Evolutionary conservation across 208 protist species (phyloP).

Genomic region (Tritrichomonas foetus): DNA sequence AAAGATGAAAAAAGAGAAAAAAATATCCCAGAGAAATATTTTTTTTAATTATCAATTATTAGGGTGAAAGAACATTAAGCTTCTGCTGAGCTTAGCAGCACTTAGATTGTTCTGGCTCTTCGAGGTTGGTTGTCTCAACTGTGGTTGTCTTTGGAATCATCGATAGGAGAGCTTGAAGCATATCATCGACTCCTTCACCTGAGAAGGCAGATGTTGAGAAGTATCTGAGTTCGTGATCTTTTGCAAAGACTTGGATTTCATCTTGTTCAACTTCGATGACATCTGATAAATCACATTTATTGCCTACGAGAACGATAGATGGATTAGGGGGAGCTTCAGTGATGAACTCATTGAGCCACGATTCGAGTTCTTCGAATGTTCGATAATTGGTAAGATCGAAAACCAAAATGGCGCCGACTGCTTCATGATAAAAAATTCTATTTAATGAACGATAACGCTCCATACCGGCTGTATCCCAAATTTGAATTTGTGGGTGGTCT

Average conservation of each 20-base stretch:
- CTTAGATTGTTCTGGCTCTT: too few relatives aligned
- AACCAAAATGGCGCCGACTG: not conserved
- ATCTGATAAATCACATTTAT: not conserved
- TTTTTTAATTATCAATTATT: too few relatives aligned
- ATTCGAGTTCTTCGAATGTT: not conserved
- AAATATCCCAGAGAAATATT: too few relatives aligned
- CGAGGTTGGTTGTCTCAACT: too few relatives aligned
- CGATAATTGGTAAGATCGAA: not conserved
- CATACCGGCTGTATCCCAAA: not conserved
- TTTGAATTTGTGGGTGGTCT: not conserved
- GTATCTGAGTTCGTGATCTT: not conserved
- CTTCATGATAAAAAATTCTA: not conserved
- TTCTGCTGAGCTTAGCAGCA: too few relatives aligned
- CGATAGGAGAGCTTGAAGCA: too few relatives aligned
- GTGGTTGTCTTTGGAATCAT: too few relatives aligned
- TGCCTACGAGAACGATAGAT: not conserved
- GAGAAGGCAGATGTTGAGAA: not conserved
- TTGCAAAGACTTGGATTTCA: not conserved
- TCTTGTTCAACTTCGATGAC: slow-evolving; percentile 1
- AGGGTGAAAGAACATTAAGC: too few relatives aligned
- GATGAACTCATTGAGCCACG: not conserved
- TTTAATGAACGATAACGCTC: not conserved
- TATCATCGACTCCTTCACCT: not conserved
- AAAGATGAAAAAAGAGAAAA: too few relatives aligned
- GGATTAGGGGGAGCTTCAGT: not conserved